Percentiles rank a stretch among this genome's conserved stretches.
These are phyloP conservation scores for Neoarthrinium moseri DNA, from an alignment of 2,329 filamentous ascomycete species.

Conservation along the genomic window DNA sequence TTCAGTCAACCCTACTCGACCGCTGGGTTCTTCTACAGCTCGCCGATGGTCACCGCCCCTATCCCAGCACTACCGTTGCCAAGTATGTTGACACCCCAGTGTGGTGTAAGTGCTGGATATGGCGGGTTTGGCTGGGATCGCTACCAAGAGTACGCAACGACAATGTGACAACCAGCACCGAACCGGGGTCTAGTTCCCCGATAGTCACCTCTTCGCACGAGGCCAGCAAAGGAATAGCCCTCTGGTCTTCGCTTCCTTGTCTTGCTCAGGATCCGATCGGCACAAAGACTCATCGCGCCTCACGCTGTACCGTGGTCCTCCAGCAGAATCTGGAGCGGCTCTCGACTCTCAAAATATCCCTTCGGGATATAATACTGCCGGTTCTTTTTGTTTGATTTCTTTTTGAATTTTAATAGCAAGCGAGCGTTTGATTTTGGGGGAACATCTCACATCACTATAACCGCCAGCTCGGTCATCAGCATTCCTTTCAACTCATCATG, in stretches of 20 bases:
- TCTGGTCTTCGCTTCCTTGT: constrained; percentile 19
- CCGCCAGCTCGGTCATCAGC: constrained; percentile 49
- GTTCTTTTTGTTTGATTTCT: constrained; percentile 26
- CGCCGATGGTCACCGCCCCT: constrained; percentile 71
- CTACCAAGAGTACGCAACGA: constrained; percentile 81
- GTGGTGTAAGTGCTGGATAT: constrained; percentile 76
- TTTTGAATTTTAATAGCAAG: constrained; percentile 35
- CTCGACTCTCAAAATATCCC: constrained; percentile 22
- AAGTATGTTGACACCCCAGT: constrained; percentile 82
- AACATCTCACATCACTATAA: constrained; percentile 32
- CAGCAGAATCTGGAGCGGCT: constrained; percentile 34
- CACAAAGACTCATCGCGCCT: constrained; percentile 21
- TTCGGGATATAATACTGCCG: constrained; percentile 20
- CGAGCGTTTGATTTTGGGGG: constrained; percentile 35
- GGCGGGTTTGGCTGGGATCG: constrained; percentile 82
- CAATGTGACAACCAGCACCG: constrained; percentile 73
- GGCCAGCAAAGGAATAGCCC: constrained; percentile 17
- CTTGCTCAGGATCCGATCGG: constrained; percentile 20
- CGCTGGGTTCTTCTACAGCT: constrained; percentile 75
- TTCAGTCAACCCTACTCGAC: constrained; percentile 78
- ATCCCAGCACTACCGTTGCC: constrained; percentile 78
- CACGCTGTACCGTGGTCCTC: constrained; percentile 27
- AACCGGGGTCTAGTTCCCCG: constrained; percentile 44
- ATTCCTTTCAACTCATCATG: constrained; percentile 48
- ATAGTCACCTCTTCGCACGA: constrained; percentile 42